A percentile compares a stretch with the other conserved stretches of the same genome.
phyloP scores from a whole-genome alignment of 306 rosid genomes.

The Malus sieversii region DNA sequence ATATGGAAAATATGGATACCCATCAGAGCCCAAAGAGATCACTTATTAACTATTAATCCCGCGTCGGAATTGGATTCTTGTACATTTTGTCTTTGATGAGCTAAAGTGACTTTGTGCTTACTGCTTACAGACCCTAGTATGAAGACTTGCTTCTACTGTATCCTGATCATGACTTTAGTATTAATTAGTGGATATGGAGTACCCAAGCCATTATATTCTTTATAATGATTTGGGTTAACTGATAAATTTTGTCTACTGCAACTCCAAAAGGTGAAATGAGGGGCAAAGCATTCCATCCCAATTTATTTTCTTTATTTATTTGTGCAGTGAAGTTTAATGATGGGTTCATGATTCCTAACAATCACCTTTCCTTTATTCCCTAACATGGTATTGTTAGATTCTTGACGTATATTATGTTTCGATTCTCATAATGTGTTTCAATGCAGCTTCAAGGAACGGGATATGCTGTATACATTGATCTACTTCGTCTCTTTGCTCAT shows the following conservation, averaged over 20 bases:
- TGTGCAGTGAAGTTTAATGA: background rate
- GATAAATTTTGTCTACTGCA: background rate
- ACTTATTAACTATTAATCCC: background rate
- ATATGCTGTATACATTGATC: conserved; percentile 11
- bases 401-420: background rate
- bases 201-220: background rate
- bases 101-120: background rate
- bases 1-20: background rate
- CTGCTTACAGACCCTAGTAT: background rate
- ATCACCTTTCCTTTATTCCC: background rate
- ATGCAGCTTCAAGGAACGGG: conserved; percentile 16
- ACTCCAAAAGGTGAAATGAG: background rate
- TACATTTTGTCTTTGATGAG: background rate
- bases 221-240: background rate
- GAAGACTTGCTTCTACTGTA: background rate
- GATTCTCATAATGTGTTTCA: background rate
- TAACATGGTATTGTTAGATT: background rate
- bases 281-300: background rate
- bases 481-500: conserved; percentile 18
- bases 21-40: background rate
- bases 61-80: background rate
- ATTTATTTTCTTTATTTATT: background rate
- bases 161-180: background rate
- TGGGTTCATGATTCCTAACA: background rate
- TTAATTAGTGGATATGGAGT: background rate